These are phyloP conservation scores for Mycena pura DNA, from an alignment of 768 basidiomycete species.

Conservation along the genomic window DNA sequence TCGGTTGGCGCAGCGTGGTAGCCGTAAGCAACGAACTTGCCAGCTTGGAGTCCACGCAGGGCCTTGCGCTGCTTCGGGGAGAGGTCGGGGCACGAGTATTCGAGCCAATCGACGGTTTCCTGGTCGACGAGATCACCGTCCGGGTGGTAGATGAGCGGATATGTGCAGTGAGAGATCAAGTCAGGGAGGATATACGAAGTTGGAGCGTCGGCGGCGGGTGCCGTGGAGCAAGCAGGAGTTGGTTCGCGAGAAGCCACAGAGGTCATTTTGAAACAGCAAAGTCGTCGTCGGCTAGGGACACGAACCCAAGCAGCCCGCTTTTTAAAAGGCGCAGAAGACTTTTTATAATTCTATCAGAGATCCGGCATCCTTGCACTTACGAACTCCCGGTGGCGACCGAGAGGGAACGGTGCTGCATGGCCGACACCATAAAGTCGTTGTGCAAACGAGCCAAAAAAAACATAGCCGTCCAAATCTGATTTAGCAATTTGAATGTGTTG, in stretches of 20 bases:
- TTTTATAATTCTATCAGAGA: slow-evolving; percentile 16
- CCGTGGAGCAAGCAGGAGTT: too few species aligned
- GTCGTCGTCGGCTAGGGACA: background rate
- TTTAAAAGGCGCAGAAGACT: slow-evolving; percentile 2
- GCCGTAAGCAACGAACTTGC: slow-evolving; percentile 69
- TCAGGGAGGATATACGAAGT: slow-evolving; percentile 59
- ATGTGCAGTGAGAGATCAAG: slow-evolving; percentile 58
- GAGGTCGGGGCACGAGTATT: slow-evolving; percentile 52
- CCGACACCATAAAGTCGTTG: too few species aligned
- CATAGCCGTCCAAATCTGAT: too few species aligned
- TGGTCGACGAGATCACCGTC: slow-evolving; percentile 53
- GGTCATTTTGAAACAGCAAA: background rate
- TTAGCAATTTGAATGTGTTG: too few species aligned
- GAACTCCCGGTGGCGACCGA: background rate
- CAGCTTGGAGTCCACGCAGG: slow-evolving; percentile 66
- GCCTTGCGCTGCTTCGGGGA: slow-evolving; percentile 50
- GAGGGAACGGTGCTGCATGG: too few species aligned
- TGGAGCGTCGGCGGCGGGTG: too few species aligned
- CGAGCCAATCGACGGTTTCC: slow-evolving; percentile 58
- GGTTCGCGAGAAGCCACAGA: background rate
- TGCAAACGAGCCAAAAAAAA: too few species aligned
- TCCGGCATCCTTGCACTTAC: slow-evolving; percentile 11
- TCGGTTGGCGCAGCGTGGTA: slow-evolving; percentile 63
- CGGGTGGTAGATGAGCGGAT: slow-evolving; percentile 50
- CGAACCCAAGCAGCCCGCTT: background rate